Evolutionary conservation across 2,329 filamentous ascomycete genomes (phyloP).

Genomic region (Botrytis squamosa): DNA sequence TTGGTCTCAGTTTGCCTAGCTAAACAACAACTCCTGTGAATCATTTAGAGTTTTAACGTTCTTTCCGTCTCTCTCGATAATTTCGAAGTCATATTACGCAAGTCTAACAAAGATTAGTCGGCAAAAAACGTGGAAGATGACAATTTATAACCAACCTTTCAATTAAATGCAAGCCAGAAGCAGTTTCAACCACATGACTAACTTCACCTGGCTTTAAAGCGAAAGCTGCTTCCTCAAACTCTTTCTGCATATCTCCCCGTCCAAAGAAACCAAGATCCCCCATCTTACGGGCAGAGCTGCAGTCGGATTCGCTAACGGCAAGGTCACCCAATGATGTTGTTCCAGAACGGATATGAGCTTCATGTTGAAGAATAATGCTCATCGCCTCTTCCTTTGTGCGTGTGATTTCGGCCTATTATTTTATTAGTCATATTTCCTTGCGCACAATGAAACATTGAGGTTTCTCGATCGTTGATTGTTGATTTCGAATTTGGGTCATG

Average conservation of each 20-base stretch:
- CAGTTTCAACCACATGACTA: constrained; percentile 84
- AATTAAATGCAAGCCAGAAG: constrained; percentile 92
- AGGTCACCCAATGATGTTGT: constrained; percentile 73
- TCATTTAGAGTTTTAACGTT: not conserved
- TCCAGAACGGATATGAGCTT: constrained; percentile 72
- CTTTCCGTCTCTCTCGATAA: not conserved
- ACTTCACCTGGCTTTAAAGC: constrained; percentile 83
- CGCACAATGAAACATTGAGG: not conserved
- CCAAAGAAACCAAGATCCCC: constrained; percentile 96
- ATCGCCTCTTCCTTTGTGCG: constrained; percentile 84
- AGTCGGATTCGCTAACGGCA: constrained; percentile 87
- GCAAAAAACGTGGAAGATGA: not conserved
- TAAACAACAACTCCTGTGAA: not conserved
- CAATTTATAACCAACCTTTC: constrained; percentile 61
- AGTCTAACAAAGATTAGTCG: constrained; percentile 13
- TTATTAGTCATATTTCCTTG: constrained; percentile 22
- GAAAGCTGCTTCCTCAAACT: constrained; percentile 96
- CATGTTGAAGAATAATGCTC: constrained; percentile 71
- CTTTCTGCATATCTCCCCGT: constrained; percentile 94
- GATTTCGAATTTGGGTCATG: not conserved
- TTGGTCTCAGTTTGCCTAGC: not conserved
- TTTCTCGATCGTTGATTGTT: not conserved
- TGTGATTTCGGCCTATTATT: constrained; percentile 68
- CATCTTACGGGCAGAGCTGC: constrained; percentile 89
- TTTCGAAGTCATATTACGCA: constrained; percentile 13